Evolutionary conservation across 73 alveolate species (phyloP).

Genomic region (Paramecium sexaurelia): DNA sequence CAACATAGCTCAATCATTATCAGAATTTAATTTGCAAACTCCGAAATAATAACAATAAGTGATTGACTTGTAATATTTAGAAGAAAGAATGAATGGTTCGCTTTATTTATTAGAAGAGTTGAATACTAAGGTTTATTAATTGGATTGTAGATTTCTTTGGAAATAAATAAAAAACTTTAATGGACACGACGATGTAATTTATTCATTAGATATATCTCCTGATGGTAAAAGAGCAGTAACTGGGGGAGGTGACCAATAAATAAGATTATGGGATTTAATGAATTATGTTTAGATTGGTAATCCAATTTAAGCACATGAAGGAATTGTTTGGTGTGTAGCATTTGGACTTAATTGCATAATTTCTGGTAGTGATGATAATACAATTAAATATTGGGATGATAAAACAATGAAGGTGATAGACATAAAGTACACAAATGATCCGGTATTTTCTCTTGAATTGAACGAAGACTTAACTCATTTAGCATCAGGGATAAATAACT

Average conservation of each 20-base stretch:
- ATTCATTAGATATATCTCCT: background rate
- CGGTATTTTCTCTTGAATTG: constrained; percentile 17
- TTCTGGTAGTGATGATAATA: constrained; percentile 50
- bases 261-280: background rate
- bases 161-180: background rate
- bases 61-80: background rate
- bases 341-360: background rate
- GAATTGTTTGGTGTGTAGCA: constrained; percentile 34
- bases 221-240: constrained; percentile 15
- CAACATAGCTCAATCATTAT: background rate
- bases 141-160: background rate
- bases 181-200: constrained; percentile 26
- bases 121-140: background rate
- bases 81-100: background rate
- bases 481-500: constrained; percentile 35
- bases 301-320: constrained; percentile 30
- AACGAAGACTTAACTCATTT: background rate
- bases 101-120: background rate
- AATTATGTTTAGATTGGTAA: background rate
- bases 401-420: background rate
- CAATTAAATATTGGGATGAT: constrained; percentile 31
- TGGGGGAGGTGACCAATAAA: constrained; percentile 21
- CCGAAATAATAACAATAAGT: background rate
- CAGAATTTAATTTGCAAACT: background rate
- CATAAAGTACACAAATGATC: background rate